Base-by-base conservation (phyloP, 306 rosid genomes). In the Prosopis cineraria region DNA sequence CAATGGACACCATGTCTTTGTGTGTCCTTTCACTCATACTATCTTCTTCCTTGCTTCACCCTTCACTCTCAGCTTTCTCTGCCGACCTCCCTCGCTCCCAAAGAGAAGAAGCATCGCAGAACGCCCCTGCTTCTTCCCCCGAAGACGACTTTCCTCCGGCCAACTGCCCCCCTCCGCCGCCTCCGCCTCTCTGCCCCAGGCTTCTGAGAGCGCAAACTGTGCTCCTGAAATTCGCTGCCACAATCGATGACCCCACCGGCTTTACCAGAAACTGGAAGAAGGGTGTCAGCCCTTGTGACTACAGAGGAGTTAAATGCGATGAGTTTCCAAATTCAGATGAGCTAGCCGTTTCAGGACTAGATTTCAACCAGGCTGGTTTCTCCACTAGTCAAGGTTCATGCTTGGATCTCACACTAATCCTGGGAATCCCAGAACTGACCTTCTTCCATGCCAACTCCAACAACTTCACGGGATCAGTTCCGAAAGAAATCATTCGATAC, bases 381-480 rank as follows among this genome's bases (percentile, higher is more conserved):
- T 3, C 9, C 0, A 85, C 87, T 6, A 1, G 0, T 5, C 7
- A 45, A 3, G 4, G 37, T 0, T 0, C 7, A 4, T 7, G 0
- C 72, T 43, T 92, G 2, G 48, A 47, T 5, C 88, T 92, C 5
- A 0, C 6, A 0, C 83, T 78, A 0, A 65, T 92, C 73, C 0
- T 89, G 1, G 87, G 73, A 0, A 12, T 94, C 22, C 34, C 13
- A 0, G 94, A 94, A 13, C 3, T 89, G 7, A 77, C 86, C n/a
- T 85, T 89, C 70, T 92, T 83, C 86, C 98, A 94, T 36, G 90
- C 85, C 0, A 94, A 94, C 80, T 90, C 96, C 79, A 94, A 94
- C 86, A 77, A 78, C 37, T 92, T 89, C 87, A 25, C 84, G 0
- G 82, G 80, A 4, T 0, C 0, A 0, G 6, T 89, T 48, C 96